Base-by-base conservation (phyloP, 1,139 yeast genomes). In the Fermentozyma sake region DNA sequence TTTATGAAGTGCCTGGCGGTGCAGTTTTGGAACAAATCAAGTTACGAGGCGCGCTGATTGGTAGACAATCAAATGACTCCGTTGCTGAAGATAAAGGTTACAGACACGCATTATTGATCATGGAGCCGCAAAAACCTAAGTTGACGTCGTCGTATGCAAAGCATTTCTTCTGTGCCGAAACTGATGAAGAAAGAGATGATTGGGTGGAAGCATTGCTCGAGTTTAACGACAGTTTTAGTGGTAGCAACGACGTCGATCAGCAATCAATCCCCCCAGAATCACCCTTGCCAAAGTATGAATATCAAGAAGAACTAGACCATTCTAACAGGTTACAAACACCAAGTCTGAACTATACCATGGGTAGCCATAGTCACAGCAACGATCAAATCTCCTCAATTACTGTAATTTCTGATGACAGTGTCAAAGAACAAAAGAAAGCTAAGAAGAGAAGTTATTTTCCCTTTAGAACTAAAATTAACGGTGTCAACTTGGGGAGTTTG, bases 151-250 rank as follows among this genome's bases (percentile, higher is more conserved):
- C 75, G 2, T 52, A 49, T 19, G 70, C 75, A 2, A 78, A 76
- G 34, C 87, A 83, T 50, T 72, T 79, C 28, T 69, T 87, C 35
- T 86, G 95, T 55, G 86, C 95, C 3, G 96, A 87, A 50, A 75
- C 82, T 2, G 85, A 82, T 29, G 68, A 63, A 18, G 95, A 86
- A 44, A 72, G 95, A 30, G 94, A 84, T 41, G 68, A 68, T 4
- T 84, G 96, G 96, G 73, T 81, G 15, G 65, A 73, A 12, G 68
- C 74, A 2, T 56, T 82, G 38, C 63, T 78, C 22, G 79, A 72
- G 34, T 62, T 63, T 36, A 57, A 40, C 23, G 47, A 38, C 10
- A 20, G 33, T 1, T 12, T 11, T n/a, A n/a, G 19, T 3, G 9
- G 19, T 16, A 11, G 14, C 7, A 16, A 12, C 19, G 12, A 14